Conservation (phyloP, 2,329 filamentous ascomycete species). For the Alternaria sp. region DNA sequence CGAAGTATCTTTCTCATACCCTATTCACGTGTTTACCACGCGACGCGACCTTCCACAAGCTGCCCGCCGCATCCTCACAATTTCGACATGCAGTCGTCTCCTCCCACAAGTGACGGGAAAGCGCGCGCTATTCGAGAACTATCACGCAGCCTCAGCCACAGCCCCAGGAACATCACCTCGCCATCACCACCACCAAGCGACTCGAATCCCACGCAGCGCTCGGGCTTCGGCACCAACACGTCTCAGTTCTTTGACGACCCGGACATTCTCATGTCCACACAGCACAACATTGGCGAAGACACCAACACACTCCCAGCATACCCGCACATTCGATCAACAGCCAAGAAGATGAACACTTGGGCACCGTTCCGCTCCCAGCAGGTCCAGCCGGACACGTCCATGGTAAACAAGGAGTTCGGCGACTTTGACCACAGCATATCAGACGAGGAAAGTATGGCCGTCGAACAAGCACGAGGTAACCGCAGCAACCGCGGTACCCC, state of each 20-base stretch:
- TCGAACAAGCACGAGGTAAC: constrained; percentile 62
- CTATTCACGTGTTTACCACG: constrained; percentile 36
- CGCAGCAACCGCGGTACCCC: constrained; percentile 47
- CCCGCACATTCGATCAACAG: constrained; percentile 46
- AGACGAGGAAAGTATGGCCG: constrained; percentile 57
- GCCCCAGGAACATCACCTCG: constrained; percentile 39
- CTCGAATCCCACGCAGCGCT: constrained; percentile 45
- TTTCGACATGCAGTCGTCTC: constrained; percentile 45
- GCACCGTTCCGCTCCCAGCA: constrained; percentile 44
- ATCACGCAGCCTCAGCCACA: constrained; percentile 44
- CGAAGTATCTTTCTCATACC: constrained; percentile 38
- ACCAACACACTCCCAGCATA: constrained; percentile 42
- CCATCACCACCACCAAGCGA: constrained; percentile 41
- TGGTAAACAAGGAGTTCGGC: constrained; percentile 48
- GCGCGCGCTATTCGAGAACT: constrained; percentile 47
- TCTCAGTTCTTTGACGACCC: constrained; percentile 43
- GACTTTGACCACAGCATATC: constrained; percentile 51
- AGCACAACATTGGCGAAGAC: constrained; percentile 45
- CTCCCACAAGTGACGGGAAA: constrained; percentile 45
- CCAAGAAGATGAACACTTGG: constrained; percentile 48
- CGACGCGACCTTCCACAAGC: constrained; percentile 34
- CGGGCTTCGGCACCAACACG: constrained; percentile 34
- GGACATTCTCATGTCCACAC: constrained; percentile 48
- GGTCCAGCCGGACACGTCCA: constrained; percentile 44
- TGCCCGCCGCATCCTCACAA: constrained; percentile 25